A percentile compares a stretch with the other conserved stretches of the same genome.
phyloP scores from a whole-genome alignment of 768 basidiomycete genomes.

The Sarcomyxa edulis region DNA sequence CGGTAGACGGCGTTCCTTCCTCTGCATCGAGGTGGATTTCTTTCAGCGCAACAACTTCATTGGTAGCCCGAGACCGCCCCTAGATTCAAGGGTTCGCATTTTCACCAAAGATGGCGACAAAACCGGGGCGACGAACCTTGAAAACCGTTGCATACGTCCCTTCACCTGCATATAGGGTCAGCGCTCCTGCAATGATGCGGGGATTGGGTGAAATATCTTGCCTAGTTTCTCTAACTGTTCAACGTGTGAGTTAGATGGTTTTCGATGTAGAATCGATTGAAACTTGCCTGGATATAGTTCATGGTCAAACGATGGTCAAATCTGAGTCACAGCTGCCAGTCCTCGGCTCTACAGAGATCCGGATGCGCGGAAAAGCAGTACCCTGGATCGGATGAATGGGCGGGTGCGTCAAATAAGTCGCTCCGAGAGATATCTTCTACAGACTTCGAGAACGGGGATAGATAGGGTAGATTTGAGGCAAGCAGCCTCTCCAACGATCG shows the following conservation, averaged over 20 bases:
- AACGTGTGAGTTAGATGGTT: slow-evolving; percentile 3
- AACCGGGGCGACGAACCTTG: slow-evolving; percentile 53
- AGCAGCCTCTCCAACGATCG: too few species aligned
- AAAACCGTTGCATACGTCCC: slow-evolving; percentile 97
- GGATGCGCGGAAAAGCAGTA: neutral
- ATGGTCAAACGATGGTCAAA: too few species aligned
- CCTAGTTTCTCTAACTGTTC: slow-evolving; percentile 86
- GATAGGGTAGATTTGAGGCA: too few species aligned
- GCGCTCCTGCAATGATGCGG: neutral
- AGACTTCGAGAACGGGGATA: too few species aligned
- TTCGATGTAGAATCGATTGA: slow-evolving; percentile 2
- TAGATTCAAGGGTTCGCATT: slow-evolving; percentile 21
- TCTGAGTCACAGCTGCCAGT: neutral
- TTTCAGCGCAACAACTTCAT: slow-evolving; percentile 96
- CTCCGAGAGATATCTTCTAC: too few species aligned
- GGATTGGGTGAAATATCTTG: slow-evolving; percentile 21
- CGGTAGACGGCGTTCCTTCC: slow-evolving; percentile 97
- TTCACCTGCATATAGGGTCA: slow-evolving; percentile 49
- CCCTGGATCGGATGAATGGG: neutral
- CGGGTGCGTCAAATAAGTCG: too few species aligned
- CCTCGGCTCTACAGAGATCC: neutral
- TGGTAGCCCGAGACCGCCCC: slow-evolving; percentile 96
- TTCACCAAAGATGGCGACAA: neutral
- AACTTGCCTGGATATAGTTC: slow-evolving; percentile 52
- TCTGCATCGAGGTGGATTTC: slow-evolving; percentile 99